Evolutionary conservation across 208 protist species (phyloP).

Genomic region (Porcisia deanei): DNA sequence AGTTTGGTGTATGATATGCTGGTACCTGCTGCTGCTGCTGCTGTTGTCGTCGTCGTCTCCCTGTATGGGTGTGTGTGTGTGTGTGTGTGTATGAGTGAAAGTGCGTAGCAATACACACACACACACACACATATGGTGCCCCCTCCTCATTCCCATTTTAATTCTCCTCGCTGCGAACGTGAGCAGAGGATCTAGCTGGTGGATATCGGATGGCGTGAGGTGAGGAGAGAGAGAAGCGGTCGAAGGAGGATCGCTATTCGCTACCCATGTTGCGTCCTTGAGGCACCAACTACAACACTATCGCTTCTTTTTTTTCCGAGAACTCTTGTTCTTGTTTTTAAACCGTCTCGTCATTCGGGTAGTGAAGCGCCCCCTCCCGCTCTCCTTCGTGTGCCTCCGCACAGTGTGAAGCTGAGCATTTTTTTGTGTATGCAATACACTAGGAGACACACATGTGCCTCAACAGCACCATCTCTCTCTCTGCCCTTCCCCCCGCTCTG

Average conservation of each 20-base stretch:
- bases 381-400: too few relatives aligned
- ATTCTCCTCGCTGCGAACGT: neutral
- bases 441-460: too few relatives aligned
- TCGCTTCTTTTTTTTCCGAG: slow-evolving; percentile 1
- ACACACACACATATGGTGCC: neutral
- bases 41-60: too few relatives aligned
- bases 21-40: too few relatives aligned
- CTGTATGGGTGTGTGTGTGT: too few relatives aligned
- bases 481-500: neutral
- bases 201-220: neutral
- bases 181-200: neutral
- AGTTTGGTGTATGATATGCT: too few relatives aligned
- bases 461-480: neutral
- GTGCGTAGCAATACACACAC: too few relatives aligned
- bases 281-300: neutral
- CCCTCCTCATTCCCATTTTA: neutral
- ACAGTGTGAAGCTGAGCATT: too few relatives aligned
- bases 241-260: neutral
- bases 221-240: neutral
- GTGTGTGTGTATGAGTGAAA: too few relatives aligned
- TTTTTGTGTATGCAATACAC: too few relatives aligned
- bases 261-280: neutral
- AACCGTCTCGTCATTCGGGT: neutral
- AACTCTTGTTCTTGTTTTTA: slow-evolving; percentile 1
- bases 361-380: neutral